Evolutionary conservation across 352 stramenopile species (phyloP), one percentile per base, ranked within the genome.

Genomic region (Thalassiosira livingstoniorum): DNA sequence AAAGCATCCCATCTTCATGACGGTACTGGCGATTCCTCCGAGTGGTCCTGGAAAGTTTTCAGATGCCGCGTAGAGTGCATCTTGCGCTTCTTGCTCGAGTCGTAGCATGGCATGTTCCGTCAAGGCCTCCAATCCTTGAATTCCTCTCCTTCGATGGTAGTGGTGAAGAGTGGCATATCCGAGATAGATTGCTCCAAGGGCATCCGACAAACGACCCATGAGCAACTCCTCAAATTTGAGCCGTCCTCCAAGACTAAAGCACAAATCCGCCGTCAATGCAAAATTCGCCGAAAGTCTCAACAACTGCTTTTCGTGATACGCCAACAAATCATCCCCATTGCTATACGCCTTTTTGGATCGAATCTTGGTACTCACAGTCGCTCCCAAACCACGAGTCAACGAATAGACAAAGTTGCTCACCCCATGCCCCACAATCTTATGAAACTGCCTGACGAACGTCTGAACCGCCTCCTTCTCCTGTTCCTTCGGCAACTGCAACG

Each of bases 211-310:
- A 43, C 97, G 93, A 29, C 97, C 97, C 83, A 97, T 98, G 35
- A 99, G 92, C 90, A 99, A 97, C 87, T 99, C 97, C 61, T 98
- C 97, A 86, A 99, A 99, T 91, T 99, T 99, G 34, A 99, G 92
- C 80, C 98, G 97, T 57, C 97, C 97, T 47, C 97, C 97, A 60
- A 99, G 93, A 75, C 98, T 97, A 37, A 99, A 95, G 75, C 97
- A 96, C 18, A 99, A 79, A 85, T 99, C 97, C 0, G 96, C 93
- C 45, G 94, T 97, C 77, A 98, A 90, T 23, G 97, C 97, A 91
- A 99, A 99, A 89, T 99, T 99, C 76, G 97, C 96, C 31, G 96
- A 93, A 27, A 99, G 91, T 76, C 98, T 97, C 69, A 97, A 93
- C 75, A 99, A 96, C 91, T 99, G 97, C 77, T 96, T 98, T 88